Evolutionary conservation across 495 filamentous ascomycete species (phyloP).

Genomic region (Penicillium steckii): DNA sequence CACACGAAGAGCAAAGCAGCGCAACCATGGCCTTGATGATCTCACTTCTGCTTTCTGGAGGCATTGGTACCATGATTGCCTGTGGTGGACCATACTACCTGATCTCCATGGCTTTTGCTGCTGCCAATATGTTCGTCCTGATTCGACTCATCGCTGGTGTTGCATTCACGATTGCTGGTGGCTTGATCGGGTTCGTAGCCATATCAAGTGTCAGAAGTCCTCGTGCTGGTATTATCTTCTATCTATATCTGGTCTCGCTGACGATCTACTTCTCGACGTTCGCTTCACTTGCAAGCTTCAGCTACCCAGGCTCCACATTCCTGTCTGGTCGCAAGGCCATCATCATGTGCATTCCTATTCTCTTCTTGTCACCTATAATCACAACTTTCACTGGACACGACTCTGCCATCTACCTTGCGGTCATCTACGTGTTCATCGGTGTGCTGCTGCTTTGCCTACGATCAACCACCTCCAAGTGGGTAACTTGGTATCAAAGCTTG

Average conservation of each 20-base stretch:
- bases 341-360: constrained; percentile 43
- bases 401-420: constrained; percentile 44
- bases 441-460: constrained; percentile 46
- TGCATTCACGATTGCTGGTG: constrained; percentile 49
- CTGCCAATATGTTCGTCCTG: constrained; percentile 60
- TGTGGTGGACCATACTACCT: constrained; percentile 61
- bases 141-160: constrained; percentile 58
- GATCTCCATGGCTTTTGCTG: constrained; percentile 58
- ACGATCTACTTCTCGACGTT: constrained; percentile 52
- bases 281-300: constrained; percentile 55
- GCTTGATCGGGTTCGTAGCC: constrained; percentile 49
- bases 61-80: constrained; percentile 58
- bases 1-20: constrained; percentile 44
- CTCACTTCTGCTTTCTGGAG: constrained; percentile 54
- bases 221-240: constrained; percentile 47
- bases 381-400: constrained; percentile 49
- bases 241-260: constrained; percentile 47
- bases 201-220: constrained; percentile 39
- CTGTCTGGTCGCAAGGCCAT: constrained; percentile 49
- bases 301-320: constrained; percentile 53
- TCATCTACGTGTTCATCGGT: constrained; percentile 46
- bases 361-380: constrained; percentile 47
- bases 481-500: constrained; percentile 48
- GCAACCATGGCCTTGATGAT: constrained; percentile 59
- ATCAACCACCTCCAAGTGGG: constrained; percentile 48